Evolutionary conservation across 768 basidiomycete genomes (phyloP), one percentile per base, ranked within the genome.

Genomic region (Rubroboletus satanas): DNA sequence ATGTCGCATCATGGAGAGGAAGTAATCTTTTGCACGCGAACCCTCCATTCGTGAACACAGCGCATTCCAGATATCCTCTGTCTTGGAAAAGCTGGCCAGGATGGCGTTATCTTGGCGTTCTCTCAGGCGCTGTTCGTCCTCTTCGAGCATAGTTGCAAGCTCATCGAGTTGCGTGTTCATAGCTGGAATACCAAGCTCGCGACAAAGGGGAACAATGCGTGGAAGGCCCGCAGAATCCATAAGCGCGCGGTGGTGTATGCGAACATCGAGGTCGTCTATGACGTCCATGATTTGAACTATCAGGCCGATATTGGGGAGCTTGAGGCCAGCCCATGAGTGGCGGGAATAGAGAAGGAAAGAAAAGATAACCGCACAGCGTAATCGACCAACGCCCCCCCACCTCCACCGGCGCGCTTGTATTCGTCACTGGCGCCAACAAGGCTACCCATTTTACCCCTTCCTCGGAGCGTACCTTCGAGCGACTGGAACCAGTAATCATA

Each of bases 351-450:
- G 28, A 42, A 23, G 11, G 21, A 12, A 53, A 51, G 44, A 5
- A 17, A 52, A 51, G 28, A 44, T 35, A 50, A 51, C 75, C 87
- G 62, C 63, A 95, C 93, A 67, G 90, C 88, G 62, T 95, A 96
- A 49, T 96, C 93, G 56, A 87, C 87, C 57, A 95, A 69, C 42
- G 82, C 81, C 39, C 77, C 82, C 55, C 89, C 87, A 18, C 83
- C 68, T 38, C 86, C 83, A 44, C 81, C 82, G 56, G 79, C 75
- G 54, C 82, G 84, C 70, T 80, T 81, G 52, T 95, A 82, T 61
- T 98, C 94, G 14, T 95, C 91, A 62, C 94, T 96, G 23, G 93
- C 93, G 0, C 97, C 97, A 8, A 99, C 96, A 38, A 90, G 71
- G 67, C 90, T 97, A 1, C 96, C 96, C 92, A 98, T 94, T 69